Evolutionary conservation across 768 basidiomycete species (phyloP), one percentile per base, ranked within the genome.

Genomic region (Suillus lakei): DNA sequence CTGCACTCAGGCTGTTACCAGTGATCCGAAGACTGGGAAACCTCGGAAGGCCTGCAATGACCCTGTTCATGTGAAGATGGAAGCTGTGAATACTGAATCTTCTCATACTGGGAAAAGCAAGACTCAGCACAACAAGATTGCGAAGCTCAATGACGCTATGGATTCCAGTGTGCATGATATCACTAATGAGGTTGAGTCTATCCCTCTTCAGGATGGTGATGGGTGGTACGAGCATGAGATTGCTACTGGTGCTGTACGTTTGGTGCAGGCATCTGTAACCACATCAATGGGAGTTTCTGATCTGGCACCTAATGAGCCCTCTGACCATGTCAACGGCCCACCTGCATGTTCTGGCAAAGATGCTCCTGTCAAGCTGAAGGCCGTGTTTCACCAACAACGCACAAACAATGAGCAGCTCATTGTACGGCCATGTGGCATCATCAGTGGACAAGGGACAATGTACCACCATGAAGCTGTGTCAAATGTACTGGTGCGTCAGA

Each of bases 371-470:
- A n/a, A n/a, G n/a, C n/a, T n/a, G n/a, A n/a, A n/a, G n/a, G n/a
- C n/a, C n/a, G n/a, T n/a, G n/a, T n/a, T n/a, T n/a, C n/a, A n/a
- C n/a, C 65, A 73, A 4, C 46, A 65, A 16, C 63, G 76, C 0
- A 80, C 77, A 1, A 77, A 80, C 61, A 81, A 80, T 59, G 76
- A 79, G 46, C 66, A 79, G 65, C 68, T 78, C 5, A 71, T 69
- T 69, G 77, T 80, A n/a, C 62, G 30, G 6, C 71, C 75, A 1
- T 81, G 80, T 70, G 78, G 79, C 2, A 68, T 79, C 4, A 76
- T 78, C 32, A 54, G 74, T 34, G 78, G 68, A 0, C 61, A 71
- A n/a, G 75, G 43, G 8, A 44, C 43, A 8, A 44, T 44, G 43
- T 44, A 44, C 8, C 43, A 44, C n/a, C 43, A 44, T 6, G 69